A percentile compares a stretch with the other conserved stretches of the same genome.
Conservation (phyloP, 2,329 filamentous ascomycete genomes). For the Cladophialophora carrionii region DNA sequence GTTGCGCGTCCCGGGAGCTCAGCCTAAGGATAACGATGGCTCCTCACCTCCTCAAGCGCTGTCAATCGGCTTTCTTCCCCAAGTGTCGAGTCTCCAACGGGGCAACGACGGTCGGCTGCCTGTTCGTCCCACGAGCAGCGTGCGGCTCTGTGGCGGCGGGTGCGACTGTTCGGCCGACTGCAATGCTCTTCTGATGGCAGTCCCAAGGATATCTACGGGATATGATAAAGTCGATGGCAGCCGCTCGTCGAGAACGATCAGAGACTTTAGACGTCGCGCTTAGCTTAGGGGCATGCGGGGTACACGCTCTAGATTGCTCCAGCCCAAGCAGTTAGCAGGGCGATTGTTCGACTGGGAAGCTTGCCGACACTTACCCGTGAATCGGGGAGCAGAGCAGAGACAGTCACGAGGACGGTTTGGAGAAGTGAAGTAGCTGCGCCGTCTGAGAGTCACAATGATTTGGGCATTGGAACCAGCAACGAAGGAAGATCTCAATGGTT, state of each 20-base stretch:
- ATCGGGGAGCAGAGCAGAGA: background rate
- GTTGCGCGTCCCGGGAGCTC: background rate
- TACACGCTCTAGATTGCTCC: background rate
- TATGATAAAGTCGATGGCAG: background rate
- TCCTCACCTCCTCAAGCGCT: no score
- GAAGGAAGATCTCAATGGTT: no score
- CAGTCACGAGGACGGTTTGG: background rate
- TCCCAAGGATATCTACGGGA: background rate
- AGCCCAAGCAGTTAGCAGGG: background rate
- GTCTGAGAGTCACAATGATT: no score
- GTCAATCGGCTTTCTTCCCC: background rate
- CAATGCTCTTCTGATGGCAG: background rate
- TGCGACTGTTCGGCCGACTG: background rate
- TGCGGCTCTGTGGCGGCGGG: background rate
- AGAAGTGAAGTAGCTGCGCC: background rate
- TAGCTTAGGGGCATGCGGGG: background rate
- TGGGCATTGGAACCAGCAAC: no score
- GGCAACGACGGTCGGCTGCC: background rate
- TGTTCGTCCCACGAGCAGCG: background rate
- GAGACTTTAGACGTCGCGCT: background rate
- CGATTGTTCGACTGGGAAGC: background rate
- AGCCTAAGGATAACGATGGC: background rate
- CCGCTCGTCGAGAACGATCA: background rate
- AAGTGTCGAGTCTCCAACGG: conserved; percentile 1
- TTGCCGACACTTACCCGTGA: background rate